A percentile compares a stretch with the other conserved stretches of the same genome.
These are phyloP conservation scores for Ceratobasidium sp. DNA, from an alignment of 1,284 basidiomycete genomes.

Conservation along the genomic window DNA sequence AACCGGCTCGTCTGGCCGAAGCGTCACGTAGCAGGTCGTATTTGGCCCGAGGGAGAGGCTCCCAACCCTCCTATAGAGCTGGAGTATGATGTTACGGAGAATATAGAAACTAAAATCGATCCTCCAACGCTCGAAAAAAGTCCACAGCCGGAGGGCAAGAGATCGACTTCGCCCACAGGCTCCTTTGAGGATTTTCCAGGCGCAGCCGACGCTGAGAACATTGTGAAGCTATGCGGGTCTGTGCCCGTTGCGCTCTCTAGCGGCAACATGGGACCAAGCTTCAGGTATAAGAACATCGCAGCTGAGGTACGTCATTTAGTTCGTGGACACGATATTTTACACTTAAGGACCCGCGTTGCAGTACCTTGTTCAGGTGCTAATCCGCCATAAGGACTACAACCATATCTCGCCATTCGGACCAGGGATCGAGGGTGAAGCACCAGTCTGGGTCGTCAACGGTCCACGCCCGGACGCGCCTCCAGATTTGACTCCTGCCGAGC, in stretches of 20 bases:
- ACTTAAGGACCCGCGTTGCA: not conserved
- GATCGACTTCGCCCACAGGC: slow-evolving; percentile 2
- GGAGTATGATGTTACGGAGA: not conserved
- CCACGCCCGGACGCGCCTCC: slow-evolving; percentile 5
- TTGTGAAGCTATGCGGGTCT: slow-evolving; percentile 34
- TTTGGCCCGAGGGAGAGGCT: slow-evolving; percentile 37
- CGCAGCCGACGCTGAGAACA: slow-evolving; percentile 63
- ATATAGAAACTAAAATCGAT: not conserved
- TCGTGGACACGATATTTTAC: not conserved
- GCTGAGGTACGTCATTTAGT: slow-evolving; percentile 19
- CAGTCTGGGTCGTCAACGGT: slow-evolving; percentile 36
- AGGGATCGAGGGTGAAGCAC: slow-evolving; percentile 37
- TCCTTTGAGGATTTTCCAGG: slow-evolving; percentile 57
- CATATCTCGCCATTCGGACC: slow-evolving; percentile 40
- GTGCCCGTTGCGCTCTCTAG: slow-evolving; percentile 20
- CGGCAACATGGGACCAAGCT: slow-evolving; percentile 17
- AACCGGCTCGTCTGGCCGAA: slow-evolving; percentile 27
- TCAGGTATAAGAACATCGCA: slow-evolving; percentile 44
- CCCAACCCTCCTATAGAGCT: not conserved
- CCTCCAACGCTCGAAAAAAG: not conserved
- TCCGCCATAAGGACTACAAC: slow-evolving; percentile 31
- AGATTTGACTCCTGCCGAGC: not conserved
- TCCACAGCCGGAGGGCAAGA: slow-evolving; percentile 66
- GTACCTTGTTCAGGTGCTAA: slow-evolving; percentile 40
- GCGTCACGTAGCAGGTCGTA: not conserved